Evolutionary conservation across 2,329 filamentous ascomycete species (phyloP).

Genomic region (Lasiodiplodia gonubiensis): DNA sequence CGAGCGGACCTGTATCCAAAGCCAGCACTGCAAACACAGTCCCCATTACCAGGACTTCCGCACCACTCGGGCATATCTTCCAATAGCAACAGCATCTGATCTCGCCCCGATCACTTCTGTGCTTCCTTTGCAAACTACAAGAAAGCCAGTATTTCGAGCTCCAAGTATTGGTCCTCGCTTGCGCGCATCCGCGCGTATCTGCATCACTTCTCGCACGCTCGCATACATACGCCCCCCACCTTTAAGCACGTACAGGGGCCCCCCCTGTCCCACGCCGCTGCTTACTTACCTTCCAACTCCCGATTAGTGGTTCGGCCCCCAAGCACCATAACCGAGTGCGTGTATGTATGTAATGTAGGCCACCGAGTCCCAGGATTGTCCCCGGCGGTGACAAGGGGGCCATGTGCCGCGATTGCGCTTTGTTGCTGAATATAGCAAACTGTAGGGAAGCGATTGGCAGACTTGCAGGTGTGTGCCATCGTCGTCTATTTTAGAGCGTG

Average conservation of each 20-base stretch:
- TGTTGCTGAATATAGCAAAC: not conserved
- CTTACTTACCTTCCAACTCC: not conserved
- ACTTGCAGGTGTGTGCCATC: not conserved
- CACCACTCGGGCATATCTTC: not conserved
- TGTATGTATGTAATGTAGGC: not conserved
- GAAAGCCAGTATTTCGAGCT: not conserved
- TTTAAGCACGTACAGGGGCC: not conserved
- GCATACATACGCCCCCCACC: too few species aligned
- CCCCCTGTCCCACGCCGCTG: not conserved
- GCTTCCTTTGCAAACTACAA: not conserved
- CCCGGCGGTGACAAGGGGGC: not conserved
- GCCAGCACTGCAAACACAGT: not conserved
- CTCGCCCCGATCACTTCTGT: not conserved
- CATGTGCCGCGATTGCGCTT: not conserved
- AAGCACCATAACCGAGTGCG: not conserved
- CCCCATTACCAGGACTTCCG: not conserved
- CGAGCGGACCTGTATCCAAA: not conserved
- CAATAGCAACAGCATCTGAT: not conserved
- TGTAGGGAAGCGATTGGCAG: not conserved
- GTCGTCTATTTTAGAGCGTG: not conserved
- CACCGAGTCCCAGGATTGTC: not conserved
- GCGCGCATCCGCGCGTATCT: not conserved
- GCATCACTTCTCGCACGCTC: not conserved
- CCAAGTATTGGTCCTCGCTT: not conserved
- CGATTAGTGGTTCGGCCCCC: not conserved